Conservation (phyloP, 179 eudicot species). For the Patellifolia procumbens region DNA sequence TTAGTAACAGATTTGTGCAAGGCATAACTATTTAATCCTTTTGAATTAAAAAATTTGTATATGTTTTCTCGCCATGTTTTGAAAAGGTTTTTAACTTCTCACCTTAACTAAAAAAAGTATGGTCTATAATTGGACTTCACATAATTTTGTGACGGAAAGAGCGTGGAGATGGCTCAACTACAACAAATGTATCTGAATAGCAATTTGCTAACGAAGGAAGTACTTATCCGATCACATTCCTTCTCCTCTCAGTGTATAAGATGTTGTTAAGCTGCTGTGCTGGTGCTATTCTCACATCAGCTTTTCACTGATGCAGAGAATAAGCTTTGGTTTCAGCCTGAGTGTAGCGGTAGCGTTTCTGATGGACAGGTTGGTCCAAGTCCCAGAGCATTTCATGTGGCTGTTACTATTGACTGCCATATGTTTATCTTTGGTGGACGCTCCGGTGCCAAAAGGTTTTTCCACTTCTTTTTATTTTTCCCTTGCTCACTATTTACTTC, state of each 20-base stretch:
- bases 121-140: no score
- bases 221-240: not conserved
- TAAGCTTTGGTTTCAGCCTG: constrained; percentile 89
- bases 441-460: constrained; percentile 74
- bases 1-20: no score
- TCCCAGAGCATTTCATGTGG: constrained; percentile 94
- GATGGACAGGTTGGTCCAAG: constrained; percentile 81
- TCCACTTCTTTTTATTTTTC: constrained; percentile 11
- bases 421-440: constrained; percentile 98
- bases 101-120: not conserved
- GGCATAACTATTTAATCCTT: no score
- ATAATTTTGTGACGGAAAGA: not conserved
- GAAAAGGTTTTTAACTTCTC: not conserved
- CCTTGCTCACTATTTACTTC: not conserved
- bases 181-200: not conserved
- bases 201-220: not conserved
- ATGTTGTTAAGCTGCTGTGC: not conserved
- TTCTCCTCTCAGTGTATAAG: not conserved
- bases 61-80: no score
- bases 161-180: not conserved
- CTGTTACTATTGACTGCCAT: constrained; percentile 91
- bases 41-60: no score
- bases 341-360: constrained; percentile 82
- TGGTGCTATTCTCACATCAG: not conserved
- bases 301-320: constrained; percentile 55